Base-by-base conservation (phyloP, 352 stramenopile genomes). In the Phytophthora citrophthora region DNA sequence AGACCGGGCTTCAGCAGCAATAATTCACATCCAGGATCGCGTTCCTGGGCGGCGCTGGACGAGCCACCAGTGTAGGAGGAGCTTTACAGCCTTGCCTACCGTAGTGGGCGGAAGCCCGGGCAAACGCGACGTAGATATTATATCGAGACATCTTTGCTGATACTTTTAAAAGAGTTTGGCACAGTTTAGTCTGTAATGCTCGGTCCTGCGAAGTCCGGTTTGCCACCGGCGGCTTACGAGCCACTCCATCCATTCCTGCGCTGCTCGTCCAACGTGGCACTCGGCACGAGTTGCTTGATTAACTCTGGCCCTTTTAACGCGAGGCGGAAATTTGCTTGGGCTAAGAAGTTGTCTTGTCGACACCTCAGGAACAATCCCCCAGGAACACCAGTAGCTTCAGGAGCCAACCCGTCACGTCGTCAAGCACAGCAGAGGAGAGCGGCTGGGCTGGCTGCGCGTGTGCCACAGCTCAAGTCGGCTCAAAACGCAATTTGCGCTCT, bases 401-500 rank as follows among this genome's bases (percentile, higher is more conserved):
- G 59, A 67, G 34, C 68, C 63, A 76, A 73, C 54, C 61, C 56
- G 64, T 73, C 54, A 76, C 54, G 68, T 72, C 68, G 67, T 72
- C 55, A 53, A 61, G 49, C 56, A 60, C 31, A 59, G 61, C 50
- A 54, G 32, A 41, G 13, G 46, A 52, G 54, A 60, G 39, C 32
- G 60, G 50, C 45, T 68, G 48, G 51, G 49, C 52, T 64, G 54
- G 53, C 41, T 49, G 40, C 53, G 61, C 53, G 45, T 48, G 48
- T 48, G 49, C 53, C 54, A 46, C 44, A 74, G 61, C 65, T 70
- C 61, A 75, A 67, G 31, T 71, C 57, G 54, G 49, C 54, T 76
- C 64, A 76, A 70, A 73, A 34, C 58, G 49, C 48, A 76, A 76
- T 76, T 76, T 76, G 68, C 68, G 48, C 63, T 51, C 68, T 18